Evolutionary conservation across 2,329 filamentous ascomycete genomes (phyloP).

Genomic region (Talaromyces verruculosus): DNA sequence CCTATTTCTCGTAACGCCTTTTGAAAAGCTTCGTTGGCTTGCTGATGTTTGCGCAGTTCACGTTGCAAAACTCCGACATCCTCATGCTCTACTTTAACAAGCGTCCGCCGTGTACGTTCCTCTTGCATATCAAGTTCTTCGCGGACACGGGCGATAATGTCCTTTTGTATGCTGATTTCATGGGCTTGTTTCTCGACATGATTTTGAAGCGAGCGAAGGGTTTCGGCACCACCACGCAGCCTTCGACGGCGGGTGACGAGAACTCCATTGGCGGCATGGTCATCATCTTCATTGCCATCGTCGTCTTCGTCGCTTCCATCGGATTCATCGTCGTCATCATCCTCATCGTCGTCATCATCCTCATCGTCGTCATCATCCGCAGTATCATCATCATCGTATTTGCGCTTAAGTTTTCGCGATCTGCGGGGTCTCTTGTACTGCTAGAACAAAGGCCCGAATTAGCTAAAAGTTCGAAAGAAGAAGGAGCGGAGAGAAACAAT

Average conservation of each 20-base stretch:
- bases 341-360: slow-evolving; percentile 26
- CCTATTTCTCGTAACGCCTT: slow-evolving; percentile 96
- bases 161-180: slow-evolving; percentile 81
- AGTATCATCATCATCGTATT: slow-evolving; percentile 27
- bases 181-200: slow-evolving; percentile 93
- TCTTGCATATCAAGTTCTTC: slow-evolving; percentile 84
- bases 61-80: slow-evolving; percentile 87
- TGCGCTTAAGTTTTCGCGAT: slow-evolving; percentile 37
- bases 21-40: slow-evolving; percentile 97
- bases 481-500: neutral
- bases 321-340: slow-evolving; percentile 38
- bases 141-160: slow-evolving; percentile 81
- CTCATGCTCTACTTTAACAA: slow-evolving; percentile 79
- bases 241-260: slow-evolving; percentile 31
- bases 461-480: neutral
- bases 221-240: slow-evolving; percentile 65
- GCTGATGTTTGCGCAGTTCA: slow-evolving; percentile 94
- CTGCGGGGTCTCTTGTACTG: slow-evolving; percentile 42
- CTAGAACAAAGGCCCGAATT: slow-evolving; percentile 28
- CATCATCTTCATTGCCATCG: slow-evolving; percentile 31
- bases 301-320: slow-evolving; percentile 28
- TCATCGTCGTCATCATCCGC: slow-evolving; percentile 20
- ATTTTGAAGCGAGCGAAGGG: slow-evolving; percentile 66
- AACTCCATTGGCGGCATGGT: slow-evolving; percentile 44
- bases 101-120: slow-evolving; percentile 76